Conservation (phyloP, 1,139 yeast species). For the Geotrichum carabidarum region DNA sequence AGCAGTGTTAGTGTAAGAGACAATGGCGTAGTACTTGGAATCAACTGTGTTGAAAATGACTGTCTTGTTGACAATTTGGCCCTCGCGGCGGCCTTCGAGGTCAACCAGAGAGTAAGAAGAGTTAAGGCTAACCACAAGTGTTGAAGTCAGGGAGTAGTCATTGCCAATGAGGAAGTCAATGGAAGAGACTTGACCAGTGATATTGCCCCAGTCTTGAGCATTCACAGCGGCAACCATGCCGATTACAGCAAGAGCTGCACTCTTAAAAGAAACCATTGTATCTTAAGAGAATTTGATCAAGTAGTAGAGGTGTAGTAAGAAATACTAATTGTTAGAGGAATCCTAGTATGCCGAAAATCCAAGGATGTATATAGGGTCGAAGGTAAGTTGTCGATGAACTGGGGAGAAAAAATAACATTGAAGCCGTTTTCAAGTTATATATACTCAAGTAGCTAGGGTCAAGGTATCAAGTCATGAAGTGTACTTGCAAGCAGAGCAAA, state of each 20-base stretch:
- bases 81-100: conserved; percentile 15
- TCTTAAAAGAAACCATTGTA: conserved; percentile 3
- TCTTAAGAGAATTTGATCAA: too few species aligned
- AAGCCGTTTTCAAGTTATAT: too few species aligned
- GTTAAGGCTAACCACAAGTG: conserved; percentile 13
- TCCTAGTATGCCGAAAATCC: too few species aligned
- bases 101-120: conserved; percentile 19
- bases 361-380: too few species aligned
- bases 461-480: too few species aligned
- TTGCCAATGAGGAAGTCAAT: conserved; percentile 13
- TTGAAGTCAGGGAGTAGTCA: conserved; percentile 17
- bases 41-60: conserved; percentile 20
- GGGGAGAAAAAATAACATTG: too few species aligned
- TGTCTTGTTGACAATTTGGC: conserved; percentile 18
- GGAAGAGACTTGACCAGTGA: conserved; percentile 18
- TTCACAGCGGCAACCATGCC: conserved; percentile 9
- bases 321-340: neutral
- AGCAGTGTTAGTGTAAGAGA: conserved; percentile 19
- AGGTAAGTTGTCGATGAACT: too few species aligned
- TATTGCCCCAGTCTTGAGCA: conserved; percentile 19
- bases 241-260: conserved; percentile 8
- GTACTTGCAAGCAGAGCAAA: too few species aligned
- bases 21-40: conserved; percentile 18
- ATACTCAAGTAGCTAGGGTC: too few species aligned
- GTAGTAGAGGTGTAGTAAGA: neutral